These are phyloP conservation scores for Babesia ovis DNA, from an alignment of 169 alveolate species.

Conservation along the genomic window DNA sequence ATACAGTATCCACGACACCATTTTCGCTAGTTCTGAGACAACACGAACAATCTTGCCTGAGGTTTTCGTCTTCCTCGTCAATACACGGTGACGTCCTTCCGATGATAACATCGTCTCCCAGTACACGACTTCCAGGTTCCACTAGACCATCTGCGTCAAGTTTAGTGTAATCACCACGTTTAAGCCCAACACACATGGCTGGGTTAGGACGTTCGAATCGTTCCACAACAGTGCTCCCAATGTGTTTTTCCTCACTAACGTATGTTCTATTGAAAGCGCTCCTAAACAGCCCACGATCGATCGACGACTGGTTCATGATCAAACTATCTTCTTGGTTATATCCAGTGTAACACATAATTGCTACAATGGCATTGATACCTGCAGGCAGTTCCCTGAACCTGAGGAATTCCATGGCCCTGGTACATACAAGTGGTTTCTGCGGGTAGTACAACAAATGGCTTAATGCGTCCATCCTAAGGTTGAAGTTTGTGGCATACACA, in stretches of 20 bases:
- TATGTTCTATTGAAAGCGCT: constrained; percentile 97
- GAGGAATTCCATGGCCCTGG: constrained; percentile 96
- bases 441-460: constrained; percentile 98
- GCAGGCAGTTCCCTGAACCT: constrained; percentile 99
- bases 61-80: constrained; percentile 77
- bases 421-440: constrained; percentile 97
- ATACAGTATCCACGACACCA: constrained; percentile 95
- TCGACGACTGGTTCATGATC: constrained; percentile 95
- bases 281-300: constrained; percentile 98
- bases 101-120: constrained; percentile 97
- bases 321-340: constrained; percentile 99
- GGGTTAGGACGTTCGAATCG: constrained; percentile 91
- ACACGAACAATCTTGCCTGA: constrained; percentile 91
- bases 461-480: constrained; percentile 97
- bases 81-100: constrained; percentile 93
- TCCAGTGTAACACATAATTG: constrained; percentile 98
- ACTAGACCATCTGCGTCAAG: constrained; percentile 96
- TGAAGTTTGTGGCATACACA: constrained; percentile 96
- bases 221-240: constrained; percentile 89
- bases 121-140: constrained; percentile 96
- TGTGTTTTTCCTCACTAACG: constrained; percentile 91
- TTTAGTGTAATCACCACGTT: constrained; percentile 93
- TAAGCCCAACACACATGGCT: constrained; percentile 80
- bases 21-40: constrained; percentile 92
- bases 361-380: constrained; percentile 97